Conservation (phyloP, 208 protist genomes). For the Crithidia fasciculata region DNA sequence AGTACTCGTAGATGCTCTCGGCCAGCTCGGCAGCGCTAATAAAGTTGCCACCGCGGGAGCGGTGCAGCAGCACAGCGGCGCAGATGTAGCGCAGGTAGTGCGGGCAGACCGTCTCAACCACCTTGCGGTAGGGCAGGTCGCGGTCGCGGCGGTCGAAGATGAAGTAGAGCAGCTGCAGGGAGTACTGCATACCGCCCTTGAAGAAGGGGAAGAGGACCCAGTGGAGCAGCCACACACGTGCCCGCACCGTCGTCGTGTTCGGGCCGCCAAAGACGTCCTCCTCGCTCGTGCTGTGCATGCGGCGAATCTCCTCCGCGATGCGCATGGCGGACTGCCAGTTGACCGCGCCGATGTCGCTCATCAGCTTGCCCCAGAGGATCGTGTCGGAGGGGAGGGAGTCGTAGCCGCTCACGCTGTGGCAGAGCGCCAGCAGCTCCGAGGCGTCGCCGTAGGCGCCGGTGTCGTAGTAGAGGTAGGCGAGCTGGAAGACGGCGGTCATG, state of each 20-base stretch:
- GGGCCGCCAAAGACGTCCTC: constrained; percentile 67
- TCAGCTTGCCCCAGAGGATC: constrained; percentile 89
- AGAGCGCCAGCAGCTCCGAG: constrained; percentile 81
- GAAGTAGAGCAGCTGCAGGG: constrained; percentile 79
- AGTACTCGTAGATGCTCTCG: constrained; percentile 85
- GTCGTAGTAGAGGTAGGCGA: constrained; percentile 89
- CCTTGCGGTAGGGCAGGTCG: constrained; percentile 75
- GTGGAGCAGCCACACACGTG: constrained; percentile 90
- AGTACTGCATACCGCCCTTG: constrained; percentile 85
- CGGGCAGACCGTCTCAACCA: constrained; percentile 89
- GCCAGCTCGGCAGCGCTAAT: constrained; percentile 67
- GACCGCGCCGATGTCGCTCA: constrained; percentile 81
- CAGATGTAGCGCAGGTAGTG: constrained; percentile 92
- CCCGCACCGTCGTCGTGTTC: constrained; percentile 68
- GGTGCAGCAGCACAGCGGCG: constrained; percentile 86
- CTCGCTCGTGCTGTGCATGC: constrained; percentile 72
- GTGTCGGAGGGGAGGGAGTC: constrained; percentile 59
- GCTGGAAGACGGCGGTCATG: constrained; percentile 76
- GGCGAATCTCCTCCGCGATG: constrained; percentile 73
- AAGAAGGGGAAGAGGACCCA: constrained; percentile 94
- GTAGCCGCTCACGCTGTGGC: constrained; percentile 82
- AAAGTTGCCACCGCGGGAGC: constrained; percentile 72
- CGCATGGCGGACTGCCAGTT: constrained; percentile 88
- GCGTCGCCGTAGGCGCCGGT: constrained; percentile 83
- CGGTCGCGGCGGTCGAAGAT: constrained; percentile 76